Evolutionary conservation across 768 basidiomycete species (phyloP), one percentile per base, ranked within the genome.

Genomic region (Xerocomellus chrysenteron): DNA sequence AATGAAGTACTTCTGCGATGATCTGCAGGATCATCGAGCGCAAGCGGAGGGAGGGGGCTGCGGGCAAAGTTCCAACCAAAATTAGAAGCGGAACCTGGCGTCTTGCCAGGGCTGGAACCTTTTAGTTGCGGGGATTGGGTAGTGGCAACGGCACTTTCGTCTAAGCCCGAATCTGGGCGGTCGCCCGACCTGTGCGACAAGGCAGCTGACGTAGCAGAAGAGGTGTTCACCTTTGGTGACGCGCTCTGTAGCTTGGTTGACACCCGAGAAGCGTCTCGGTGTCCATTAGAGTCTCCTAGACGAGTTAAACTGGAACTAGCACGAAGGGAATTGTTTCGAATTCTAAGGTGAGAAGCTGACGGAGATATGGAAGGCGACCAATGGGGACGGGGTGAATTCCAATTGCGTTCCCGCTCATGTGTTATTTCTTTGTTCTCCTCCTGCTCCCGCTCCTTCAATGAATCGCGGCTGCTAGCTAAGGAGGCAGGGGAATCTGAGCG

Each of bases 321-420:
- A 47, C 61, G 69, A 39, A 67, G 54, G 8, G 65, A 40, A 35
- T 51, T 52, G 35, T 36, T 57, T 30, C 54, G 54, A 46, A 7
- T 16, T 39, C 44, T 57, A 19, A 41, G 45, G 30, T 47, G 54
- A 48, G 62, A 52, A 36, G 54, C 1, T 13, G 65, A 46, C 13
- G 70, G 59, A 8, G 68, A 63, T 52, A 59, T 65, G 28, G 67
- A 52, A 21, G 62, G 59, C 19, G 71, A 66, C 85, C 85, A 86
- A 49, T 75, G 78, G 8, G 83, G 85, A 37, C 76, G 80, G n/a
- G 82, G 83, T 9, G 85, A 80, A 67, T 86, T 84, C 87, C 86
- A 88, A 62, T 88, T 88, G 47, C 83, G 76, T 69, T 88, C 86
- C 47, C 85, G 78, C 60, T 80, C 78, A 39, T 82, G 79, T n/a